phyloP scores from a whole-genome alignment of 176 grass and related monocot species.

The Triticum urartu region DNA sequence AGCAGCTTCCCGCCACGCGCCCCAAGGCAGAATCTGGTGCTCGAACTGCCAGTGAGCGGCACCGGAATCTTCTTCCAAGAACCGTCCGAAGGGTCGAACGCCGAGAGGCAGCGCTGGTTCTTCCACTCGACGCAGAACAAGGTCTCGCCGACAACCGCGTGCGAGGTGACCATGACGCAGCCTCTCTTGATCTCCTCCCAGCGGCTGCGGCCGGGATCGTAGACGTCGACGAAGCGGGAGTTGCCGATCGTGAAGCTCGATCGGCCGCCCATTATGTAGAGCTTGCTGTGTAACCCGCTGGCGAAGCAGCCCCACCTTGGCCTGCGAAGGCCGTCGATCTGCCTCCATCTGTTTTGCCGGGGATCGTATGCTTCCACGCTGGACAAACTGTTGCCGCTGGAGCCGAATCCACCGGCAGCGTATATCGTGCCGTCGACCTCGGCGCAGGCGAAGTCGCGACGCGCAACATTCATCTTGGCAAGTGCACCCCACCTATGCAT shows the following conservation, averaged over 20 bases:
- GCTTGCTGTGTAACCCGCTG: constrained; percentile 24
- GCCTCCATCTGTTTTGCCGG: constrained; percentile 46
- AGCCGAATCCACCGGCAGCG: constrained; percentile 57
- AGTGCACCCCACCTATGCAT: constrained; percentile 53
- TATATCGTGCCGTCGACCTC: constrained; percentile 60
- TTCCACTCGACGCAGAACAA: constrained; percentile 79
- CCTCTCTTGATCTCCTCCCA: constrained; percentile 78
- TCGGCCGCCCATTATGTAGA: constrained; percentile 72
- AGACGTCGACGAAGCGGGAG: constrained; percentile 52
- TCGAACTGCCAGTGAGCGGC: constrained; percentile 52
- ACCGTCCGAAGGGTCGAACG: constrained; percentile 41
- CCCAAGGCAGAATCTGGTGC: constrained; percentile 56
- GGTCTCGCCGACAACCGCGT: constrained; percentile 31
- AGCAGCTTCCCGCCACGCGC: constrained; percentile 49
- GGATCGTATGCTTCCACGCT: constrained; percentile 70
- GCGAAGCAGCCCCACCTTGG: constrained; percentile 77
- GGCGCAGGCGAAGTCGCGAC: constrained; percentile 61
- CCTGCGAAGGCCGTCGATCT: constrained; percentile 50
- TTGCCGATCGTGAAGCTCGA: constrained; percentile 87
- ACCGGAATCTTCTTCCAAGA: constrained; percentile 48
- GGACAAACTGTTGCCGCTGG: constrained; percentile 37
- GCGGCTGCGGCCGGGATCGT: constrained; percentile 14
- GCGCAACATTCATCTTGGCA: constrained; percentile 71
- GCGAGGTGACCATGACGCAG: constrained; percentile 79
- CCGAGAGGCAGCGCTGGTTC: constrained; percentile 42